Base-by-base conservation (phyloP, 2,329 filamentous ascomycete genomes). In the Xylariaceae sp. region DNA sequence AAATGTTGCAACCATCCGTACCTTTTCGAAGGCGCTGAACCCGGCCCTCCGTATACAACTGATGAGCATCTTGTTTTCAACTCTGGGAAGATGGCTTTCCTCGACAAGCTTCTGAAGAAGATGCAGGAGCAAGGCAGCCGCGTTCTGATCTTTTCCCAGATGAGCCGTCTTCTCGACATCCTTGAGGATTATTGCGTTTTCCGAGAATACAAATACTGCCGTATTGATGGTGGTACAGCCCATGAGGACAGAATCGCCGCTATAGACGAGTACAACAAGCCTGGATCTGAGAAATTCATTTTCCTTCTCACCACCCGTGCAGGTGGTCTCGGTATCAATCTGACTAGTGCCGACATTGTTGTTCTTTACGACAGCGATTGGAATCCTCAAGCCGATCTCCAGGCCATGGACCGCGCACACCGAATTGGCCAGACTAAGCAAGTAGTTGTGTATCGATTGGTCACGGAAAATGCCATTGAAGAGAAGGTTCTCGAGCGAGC, bases 1-100 rank as follows among this genome's bases (percentile, higher is more conserved):
- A 98, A 98, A 69, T 98, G 93, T 70, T 98, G 93, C 67, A 98
- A 98, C 59, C 93, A 98, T 63, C 93, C 93, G 0, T 98, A 98
- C 59, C 80, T 98, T 1, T 98, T 98, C 56, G 93, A 98, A 64
- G 93, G 93, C 44, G 93, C 93, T 8, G 93, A 98, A 64, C 93
- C 93, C 34, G 93, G 93, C 22, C 94, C 93, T 11, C 93, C 94
- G 2, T 98, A 97, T 65, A 98, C 94, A 1, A 98, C 92, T 0
- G 93, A 98, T 61, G 92, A 97, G 68, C 94, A 98, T 69, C 75
- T 98, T 42, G 74, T 98, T 34, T 86, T 82, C 70, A 98, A 97
- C 58, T 83, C 93, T 2, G 93, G 91, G 19, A 98, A 98, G 72
- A 98, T 98, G 93, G 81, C 90, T 23, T 90, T 98, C 63, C 78